Percentiles rank a stretch among this genome's conserved stretches.
phyloP scores from a whole-genome alignment of 2,329 filamentous ascomycete species.

The Aspergillus caelatus region DNA sequence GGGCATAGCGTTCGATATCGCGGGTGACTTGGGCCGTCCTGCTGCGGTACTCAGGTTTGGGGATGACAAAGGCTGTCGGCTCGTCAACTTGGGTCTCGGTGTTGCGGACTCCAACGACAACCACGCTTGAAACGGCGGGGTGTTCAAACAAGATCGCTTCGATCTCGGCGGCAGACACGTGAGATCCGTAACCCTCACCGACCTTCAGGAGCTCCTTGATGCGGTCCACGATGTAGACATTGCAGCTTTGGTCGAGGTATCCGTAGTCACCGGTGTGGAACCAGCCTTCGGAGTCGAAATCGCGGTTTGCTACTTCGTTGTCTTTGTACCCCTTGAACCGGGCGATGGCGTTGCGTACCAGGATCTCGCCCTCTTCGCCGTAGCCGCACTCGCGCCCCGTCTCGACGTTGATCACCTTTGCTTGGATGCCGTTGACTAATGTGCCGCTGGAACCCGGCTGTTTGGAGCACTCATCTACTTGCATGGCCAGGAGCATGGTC shows the following conservation, averaged over 20 bases:
- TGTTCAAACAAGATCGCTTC: constrained; percentile 37
- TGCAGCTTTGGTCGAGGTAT: constrained; percentile 25
- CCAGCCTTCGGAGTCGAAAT: constrained; percentile 26
- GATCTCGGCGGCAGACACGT: constrained; percentile 33
- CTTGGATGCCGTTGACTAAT: constrained; percentile 19
- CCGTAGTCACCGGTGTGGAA: constrained; percentile 28
- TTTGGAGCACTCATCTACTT: constrained; percentile 20
- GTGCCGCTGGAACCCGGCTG: constrained; percentile 24
- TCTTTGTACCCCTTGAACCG: constrained; percentile 24
- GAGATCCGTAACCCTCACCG: constrained; percentile 39
- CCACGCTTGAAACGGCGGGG: constrained; percentile 32
- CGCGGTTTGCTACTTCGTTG: constrained; percentile 22
- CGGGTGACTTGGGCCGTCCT: background rate
- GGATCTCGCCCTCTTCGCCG: constrained; percentile 24
- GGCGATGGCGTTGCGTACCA: constrained; percentile 21
- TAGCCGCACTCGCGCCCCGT: constrained; percentile 20
- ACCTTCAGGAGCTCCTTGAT: constrained; percentile 41
- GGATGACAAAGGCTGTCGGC: background rate
- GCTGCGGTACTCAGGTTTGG: background rate
- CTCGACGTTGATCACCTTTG: constrained; percentile 22
- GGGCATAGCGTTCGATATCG: background rate
- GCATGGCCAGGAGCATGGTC: constrained; percentile 29
- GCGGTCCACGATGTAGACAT: constrained; percentile 27
- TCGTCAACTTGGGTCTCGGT: background rate
- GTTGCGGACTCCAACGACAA: constrained; percentile 31